phyloP scores from a whole-genome alignment of 768 basidiomycete genomes.

The Tylopilus felleus region DNA sequence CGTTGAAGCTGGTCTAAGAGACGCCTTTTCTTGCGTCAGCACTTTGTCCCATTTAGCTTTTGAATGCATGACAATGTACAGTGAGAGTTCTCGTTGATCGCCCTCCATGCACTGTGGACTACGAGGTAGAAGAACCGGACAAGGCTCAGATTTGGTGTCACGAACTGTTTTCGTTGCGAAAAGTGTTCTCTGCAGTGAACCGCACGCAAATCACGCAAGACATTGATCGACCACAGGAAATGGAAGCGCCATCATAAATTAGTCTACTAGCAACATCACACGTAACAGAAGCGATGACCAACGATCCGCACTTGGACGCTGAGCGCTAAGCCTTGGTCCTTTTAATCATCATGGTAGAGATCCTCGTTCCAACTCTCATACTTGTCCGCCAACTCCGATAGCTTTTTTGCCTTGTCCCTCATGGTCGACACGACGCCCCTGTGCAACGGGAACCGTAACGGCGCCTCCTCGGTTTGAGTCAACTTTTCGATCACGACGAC shows the following conservation, averaged over 20 bases:
- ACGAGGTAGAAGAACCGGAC: no score
- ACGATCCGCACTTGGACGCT: neutral
- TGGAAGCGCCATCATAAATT: neutral
- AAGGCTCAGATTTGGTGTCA: no score
- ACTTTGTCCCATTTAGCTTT: no score
- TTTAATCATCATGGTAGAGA: constrained; percentile 9
- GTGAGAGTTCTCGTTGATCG: no score
- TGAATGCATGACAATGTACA: no score
- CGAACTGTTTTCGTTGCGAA: no score
- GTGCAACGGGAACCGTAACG: constrained; percentile 16
- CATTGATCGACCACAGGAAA: neutral
- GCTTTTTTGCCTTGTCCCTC: constrained; percentile 13
- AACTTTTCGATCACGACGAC: constrained; percentile 15
- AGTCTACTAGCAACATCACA: neutral
- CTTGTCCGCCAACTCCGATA: constrained; percentile 8
- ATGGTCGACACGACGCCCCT: neutral
- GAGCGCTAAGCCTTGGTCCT: neutral
- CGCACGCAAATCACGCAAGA: neutral
- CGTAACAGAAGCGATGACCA: neutral
- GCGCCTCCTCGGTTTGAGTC: constrained; percentile 12
- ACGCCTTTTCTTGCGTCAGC: no score
- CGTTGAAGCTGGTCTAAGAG: no score
- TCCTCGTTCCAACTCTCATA: constrained; percentile 18
- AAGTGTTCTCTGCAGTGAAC: neutral
- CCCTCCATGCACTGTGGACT: no score